A percentile compares a stretch with the other conserved stretches of the same genome.
Conservation (phyloP, 2,329 filamentous ascomycete species). For the Paecilomyces formosus region DNA sequence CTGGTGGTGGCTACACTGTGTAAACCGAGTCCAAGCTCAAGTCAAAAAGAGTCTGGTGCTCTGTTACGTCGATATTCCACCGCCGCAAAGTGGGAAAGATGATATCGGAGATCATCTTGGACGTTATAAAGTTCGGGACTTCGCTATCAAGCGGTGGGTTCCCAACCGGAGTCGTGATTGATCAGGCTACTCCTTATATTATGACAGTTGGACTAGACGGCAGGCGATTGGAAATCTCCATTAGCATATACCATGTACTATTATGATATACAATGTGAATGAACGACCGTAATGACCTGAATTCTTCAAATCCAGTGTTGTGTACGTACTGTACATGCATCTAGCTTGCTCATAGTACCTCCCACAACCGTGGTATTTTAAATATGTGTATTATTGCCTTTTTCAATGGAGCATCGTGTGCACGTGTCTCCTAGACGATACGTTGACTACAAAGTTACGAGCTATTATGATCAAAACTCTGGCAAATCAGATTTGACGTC, state of each 20-base stretch:
- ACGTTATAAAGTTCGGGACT: conserved; percentile 69
- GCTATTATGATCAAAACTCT: background rate
- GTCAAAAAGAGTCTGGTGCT: conserved; percentile 86
- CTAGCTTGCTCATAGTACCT: background rate
- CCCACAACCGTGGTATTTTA: background rate
- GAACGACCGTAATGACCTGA: background rate
- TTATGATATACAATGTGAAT: background rate
- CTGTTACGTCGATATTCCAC: conserved; percentile 84
- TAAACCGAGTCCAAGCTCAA: conserved; percentile 82
- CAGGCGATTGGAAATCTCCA: background rate
- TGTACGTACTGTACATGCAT: background rate
- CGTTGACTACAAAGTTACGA: background rate
- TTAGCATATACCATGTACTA: background rate
- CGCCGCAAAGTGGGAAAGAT: conserved; percentile 45
- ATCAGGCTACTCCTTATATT: conserved; percentile 2
- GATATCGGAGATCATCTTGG: conserved; percentile 59
- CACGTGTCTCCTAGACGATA: background rate
- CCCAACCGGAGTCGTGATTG: conserved; percentile 67
- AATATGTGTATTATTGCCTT: background rate
- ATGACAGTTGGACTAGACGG: background rate
- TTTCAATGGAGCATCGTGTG: background rate
- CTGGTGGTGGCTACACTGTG: conserved; percentile 62
- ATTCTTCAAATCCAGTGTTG: background rate
- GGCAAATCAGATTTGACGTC: background rate
- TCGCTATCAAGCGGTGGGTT: conserved; percentile 75